Conservation (phyloP, 2,329 filamentous ascomycete genomes). For the Aspergillus candidus region DNA sequence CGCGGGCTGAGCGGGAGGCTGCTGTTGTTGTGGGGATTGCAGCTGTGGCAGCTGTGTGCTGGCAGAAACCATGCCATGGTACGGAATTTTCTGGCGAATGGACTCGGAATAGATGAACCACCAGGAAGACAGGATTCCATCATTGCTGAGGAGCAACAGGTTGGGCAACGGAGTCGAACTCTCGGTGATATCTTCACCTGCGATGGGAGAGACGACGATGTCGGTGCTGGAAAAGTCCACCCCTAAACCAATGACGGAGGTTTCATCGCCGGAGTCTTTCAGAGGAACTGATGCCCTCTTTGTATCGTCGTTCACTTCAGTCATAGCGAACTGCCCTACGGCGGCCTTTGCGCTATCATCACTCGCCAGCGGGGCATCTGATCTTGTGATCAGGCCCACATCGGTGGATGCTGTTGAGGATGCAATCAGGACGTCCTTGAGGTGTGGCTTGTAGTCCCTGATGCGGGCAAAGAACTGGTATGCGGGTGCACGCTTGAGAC, state of each 20-base stretch:
- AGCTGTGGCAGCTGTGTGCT: conserved; percentile 25
- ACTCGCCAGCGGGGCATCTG: conserved; percentile 60
- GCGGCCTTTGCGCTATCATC: conserved; percentile 55
- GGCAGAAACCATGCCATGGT: conserved; percentile 58
- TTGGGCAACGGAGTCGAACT: conserved; percentile 77
- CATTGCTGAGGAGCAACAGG: conserved; percentile 78
- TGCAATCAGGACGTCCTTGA: conserved; percentile 76
- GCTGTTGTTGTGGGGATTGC: conserved; percentile 16
- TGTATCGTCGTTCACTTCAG: conserved; percentile 57
- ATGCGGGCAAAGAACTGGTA: conserved; percentile 74
- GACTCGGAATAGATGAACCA: conserved; percentile 90
- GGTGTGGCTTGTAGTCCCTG: conserved; percentile 69
- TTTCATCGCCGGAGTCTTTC: conserved; percentile 59
- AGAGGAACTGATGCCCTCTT: conserved; percentile 76
- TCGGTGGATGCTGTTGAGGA: conserved; percentile 75
- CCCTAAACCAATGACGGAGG: conserved; percentile 69
- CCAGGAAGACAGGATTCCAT: conserved; percentile 79
- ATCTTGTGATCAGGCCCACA: conserved; percentile 69
- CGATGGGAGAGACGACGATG: conserved; percentile 70
- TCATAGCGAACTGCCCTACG: conserved; percentile 60
- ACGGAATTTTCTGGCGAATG: conserved; percentile 66
- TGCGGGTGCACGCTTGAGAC: conserved; percentile 58
- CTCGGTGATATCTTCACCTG: conserved; percentile 68
- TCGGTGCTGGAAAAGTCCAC: conserved; percentile 80
- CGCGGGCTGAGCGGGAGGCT: conserved; percentile 12